Conservation (phyloP, 2,329 filamentous ascomycete species). For the Phialophora expanda region DNA sequence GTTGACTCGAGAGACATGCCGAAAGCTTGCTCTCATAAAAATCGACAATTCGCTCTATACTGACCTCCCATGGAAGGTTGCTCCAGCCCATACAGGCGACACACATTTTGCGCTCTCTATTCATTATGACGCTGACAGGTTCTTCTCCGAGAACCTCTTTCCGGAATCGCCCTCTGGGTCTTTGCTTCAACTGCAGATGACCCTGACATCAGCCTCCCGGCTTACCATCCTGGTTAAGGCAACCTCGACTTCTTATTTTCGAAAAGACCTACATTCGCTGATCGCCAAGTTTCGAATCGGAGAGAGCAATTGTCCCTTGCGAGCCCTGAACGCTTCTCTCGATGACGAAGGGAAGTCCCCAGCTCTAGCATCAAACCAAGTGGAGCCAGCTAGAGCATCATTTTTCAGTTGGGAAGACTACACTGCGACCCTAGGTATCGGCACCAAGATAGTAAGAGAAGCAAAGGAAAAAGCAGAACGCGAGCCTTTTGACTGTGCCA, state of each 20-base stretch:
- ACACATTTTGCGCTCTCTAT: background rate
- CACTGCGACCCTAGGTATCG: slow-evolving; percentile 6
- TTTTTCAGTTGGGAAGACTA: slow-evolving; percentile 11
- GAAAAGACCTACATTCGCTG: background rate
- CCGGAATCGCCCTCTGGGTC: background rate
- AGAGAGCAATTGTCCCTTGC: background rate
- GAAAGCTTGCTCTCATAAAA: background rate
- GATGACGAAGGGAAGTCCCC: background rate
- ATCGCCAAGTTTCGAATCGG: background rate
- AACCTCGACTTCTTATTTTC: background rate
- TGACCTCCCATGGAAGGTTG: background rate
- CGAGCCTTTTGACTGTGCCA: background rate
- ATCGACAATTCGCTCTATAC: background rate
- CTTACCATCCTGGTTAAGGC: background rate
- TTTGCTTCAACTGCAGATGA: background rate
- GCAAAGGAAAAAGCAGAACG: background rate
- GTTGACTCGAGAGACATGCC: background rate
- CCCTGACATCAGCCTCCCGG: background rate
- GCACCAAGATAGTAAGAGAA: slow-evolving; percentile 1
- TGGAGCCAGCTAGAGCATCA: background rate
- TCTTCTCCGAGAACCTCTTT: background rate
- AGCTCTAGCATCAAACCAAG: background rate
- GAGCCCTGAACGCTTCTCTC: background rate
- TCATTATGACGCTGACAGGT: background rate
- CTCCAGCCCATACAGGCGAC: background rate